phyloP scores from a whole-genome alignment of 768 basidiomycete species.

The Austroboletus eburneus region DNA sequence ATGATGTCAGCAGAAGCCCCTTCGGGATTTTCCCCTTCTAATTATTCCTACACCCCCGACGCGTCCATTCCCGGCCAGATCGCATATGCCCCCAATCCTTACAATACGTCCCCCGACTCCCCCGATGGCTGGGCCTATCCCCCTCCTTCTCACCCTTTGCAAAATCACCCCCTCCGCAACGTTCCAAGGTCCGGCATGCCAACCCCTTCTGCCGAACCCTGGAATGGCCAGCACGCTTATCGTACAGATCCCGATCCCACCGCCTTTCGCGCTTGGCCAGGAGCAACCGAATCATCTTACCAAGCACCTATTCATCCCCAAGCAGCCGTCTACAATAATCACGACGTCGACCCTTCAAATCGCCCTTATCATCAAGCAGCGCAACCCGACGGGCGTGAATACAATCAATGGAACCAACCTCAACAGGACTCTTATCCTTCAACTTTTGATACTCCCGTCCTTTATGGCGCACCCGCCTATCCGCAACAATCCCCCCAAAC shows the following conservation, averaged over 20 bases:
- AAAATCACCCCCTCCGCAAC: slow-evolving; percentile 47
- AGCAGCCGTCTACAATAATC: slow-evolving; percentile 20
- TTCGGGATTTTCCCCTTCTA: slow-evolving; percentile 39
- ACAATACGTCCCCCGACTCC: slow-evolving; percentile 40
- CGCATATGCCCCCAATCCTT: slow-evolving; percentile 41
- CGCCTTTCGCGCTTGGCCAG: slow-evolving; percentile 50
- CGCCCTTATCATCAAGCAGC: slow-evolving; percentile 28
- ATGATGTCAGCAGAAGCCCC: slow-evolving; percentile 34
- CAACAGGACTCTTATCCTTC: slow-evolving; percentile 24
- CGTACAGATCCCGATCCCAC: slow-evolving; percentile 30
- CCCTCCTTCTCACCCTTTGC: slow-evolving; percentile 35
- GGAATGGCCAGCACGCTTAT: slow-evolving; percentile 23
- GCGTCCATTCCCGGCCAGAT: slow-evolving; percentile 39
- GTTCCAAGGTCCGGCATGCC: slow-evolving; percentile 23
- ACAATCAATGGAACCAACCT: slow-evolving; percentile 27
- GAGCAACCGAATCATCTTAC: slow-evolving; percentile 37
- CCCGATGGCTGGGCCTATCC: slow-evolving; percentile 56
- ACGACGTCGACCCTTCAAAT: slow-evolving; percentile 41
- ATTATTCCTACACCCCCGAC: slow-evolving; percentile 41
- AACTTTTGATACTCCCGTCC: slow-evolving; percentile 19
- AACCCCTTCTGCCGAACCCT: slow-evolving; percentile 16
- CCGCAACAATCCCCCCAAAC: slow-evolving; percentile 28
- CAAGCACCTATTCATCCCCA: slow-evolving; percentile 28
- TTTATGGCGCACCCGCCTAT: slow-evolving; percentile 25
- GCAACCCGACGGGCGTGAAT: slow-evolving; percentile 38